phyloP scores from a whole-genome alignment of 805 yeast genomes.

The Geotrichum ghanense region DNA sequence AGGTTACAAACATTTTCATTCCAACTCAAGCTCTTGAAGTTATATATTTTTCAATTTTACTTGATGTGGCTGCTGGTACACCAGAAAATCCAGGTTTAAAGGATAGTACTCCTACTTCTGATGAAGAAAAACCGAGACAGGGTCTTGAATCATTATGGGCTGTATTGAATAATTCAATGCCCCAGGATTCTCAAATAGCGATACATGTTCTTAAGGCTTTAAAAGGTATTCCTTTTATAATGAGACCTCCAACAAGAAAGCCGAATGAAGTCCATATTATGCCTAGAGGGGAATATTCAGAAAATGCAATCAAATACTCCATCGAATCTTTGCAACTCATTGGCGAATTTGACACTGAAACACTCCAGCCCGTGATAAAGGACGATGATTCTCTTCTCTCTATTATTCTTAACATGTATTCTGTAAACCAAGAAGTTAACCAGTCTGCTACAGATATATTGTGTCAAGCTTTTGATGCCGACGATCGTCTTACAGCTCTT shows the following conservation, averaged over 20 bases:
- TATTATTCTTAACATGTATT: slow-evolving; percentile 63
- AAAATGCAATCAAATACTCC: slow-evolving; percentile 17
- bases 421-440: slow-evolving; percentile 45
- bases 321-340: slow-evolving; percentile 30
- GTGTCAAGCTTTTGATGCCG: slow-evolving; percentile 68
- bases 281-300: slow-evolving; percentile 7
- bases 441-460: slow-evolving; percentile 62
- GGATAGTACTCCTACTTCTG: not conserved
- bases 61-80: slow-evolving; percentile 5
- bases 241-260: slow-evolving; percentile 8
- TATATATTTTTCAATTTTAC: not conserved
- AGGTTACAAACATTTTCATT: not conserved
- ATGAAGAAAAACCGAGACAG: slow-evolving; percentile 4
- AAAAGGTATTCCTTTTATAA: slow-evolving; percentile 9
- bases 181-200: not conserved
- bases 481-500: slow-evolving; percentile 71
- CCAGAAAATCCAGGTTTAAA: slow-evolving; percentile 1
- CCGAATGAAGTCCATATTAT: slow-evolving; percentile 1
- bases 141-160: not conserved
- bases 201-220: slow-evolving; percentile 8
- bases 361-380: slow-evolving; percentile 30
- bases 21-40: slow-evolving; percentile 1
- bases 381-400: slow-evolving; percentile 41
- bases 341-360: slow-evolving; percentile 29
- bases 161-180: slow-evolving; percentile 1